A percentile compares a stretch with the other conserved stretches of the same genome.
phyloP scores from a whole-genome alignment of 352 stramenopile genomes.

The Plasmopara muralis region DNA sequence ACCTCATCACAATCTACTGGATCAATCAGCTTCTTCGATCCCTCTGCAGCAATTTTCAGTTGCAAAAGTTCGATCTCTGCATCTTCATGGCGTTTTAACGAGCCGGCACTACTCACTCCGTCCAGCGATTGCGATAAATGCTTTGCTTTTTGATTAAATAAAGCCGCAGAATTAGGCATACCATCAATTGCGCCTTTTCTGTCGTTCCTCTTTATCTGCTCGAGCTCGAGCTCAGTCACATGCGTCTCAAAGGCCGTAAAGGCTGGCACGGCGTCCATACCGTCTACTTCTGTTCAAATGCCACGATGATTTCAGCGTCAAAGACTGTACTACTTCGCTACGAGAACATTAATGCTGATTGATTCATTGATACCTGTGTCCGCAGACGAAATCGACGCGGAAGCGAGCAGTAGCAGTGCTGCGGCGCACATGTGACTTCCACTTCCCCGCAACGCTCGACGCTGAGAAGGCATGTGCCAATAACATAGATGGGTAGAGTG shows the following conservation, averaged over 20 bases:
- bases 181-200: conserved; percentile 13
- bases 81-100: conserved; percentile 8
- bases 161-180: conserved; percentile 7
- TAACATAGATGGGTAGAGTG: no score
- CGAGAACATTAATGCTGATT: not conserved
- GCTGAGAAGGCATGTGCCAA: conserved; percentile 5
- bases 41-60: conserved; percentile 1
- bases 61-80: conserved; percentile 13
- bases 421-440: conserved; percentile 12
- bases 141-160: conserved; percentile 1
- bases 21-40: conserved; percentile 7
- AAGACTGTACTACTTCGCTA: not conserved
- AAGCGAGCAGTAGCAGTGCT: conserved; percentile 21
- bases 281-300: conserved; percentile 17
- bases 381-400: conserved; percentile 10
- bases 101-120: not conserved
- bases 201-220: conserved; percentile 15
- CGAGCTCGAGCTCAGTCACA: conserved; percentile 19
- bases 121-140: conserved; percentile 4
- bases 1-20: conserved; percentile 2
- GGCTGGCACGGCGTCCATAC: conserved; percentile 11
- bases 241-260: conserved; percentile 13
- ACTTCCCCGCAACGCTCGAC: conserved; percentile 25
- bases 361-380: not conserved
- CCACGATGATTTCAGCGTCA: conserved; percentile 5